Base-by-base conservation (phyloP, 2,329 filamentous ascomycete species). In the Xylariaceae sp. region DNA sequence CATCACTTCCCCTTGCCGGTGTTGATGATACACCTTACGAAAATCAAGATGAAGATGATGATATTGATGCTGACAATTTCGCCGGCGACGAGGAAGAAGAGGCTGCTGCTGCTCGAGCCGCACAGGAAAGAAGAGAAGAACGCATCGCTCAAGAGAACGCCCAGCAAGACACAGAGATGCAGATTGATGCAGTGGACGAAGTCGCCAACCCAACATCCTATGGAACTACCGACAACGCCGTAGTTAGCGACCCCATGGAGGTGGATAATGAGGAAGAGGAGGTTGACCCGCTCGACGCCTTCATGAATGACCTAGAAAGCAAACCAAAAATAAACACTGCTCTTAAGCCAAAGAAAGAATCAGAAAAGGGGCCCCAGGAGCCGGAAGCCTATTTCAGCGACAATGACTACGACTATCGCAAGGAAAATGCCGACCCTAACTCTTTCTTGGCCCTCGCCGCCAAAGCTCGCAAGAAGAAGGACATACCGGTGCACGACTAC, bases 271-370 rank as follows among this genome's bases (percentile, higher is more conserved):
- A 91, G 57, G 76, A 86, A 60, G 87, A 91, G 56, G 85, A 90
- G 37, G 76, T 94, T 42, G 94, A 99, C 72, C 91, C 94, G 6
- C 79, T 99, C 44, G 94, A 99, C 76, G 93, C 92, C n/a, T 99
- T 95, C 77, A 99, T 99, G 94, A 88, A 86, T 55, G 84, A 82
- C 62, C 79, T 86, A 13, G 79, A 82, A 57, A 84, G 57, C 73
- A 82, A 62, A 59, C 70, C 63, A n/a, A 61, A 42, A 23, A 23
- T 37, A 54, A 60, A 56, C 3, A 68, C 64, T 53, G 56, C 69
- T 6, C 53, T 65, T 42, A 77, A 74, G 56, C 73, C 73, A 53
- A 68, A 71, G n/a, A 66, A 70, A 9, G 76, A 75, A 60, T 72
- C 68, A 18, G 77, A 75, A 52, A 80, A 80, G 62, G 82, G 82